Base-by-base conservation (phyloP, 345 rosid species). In the Brassica rapa region DNA sequence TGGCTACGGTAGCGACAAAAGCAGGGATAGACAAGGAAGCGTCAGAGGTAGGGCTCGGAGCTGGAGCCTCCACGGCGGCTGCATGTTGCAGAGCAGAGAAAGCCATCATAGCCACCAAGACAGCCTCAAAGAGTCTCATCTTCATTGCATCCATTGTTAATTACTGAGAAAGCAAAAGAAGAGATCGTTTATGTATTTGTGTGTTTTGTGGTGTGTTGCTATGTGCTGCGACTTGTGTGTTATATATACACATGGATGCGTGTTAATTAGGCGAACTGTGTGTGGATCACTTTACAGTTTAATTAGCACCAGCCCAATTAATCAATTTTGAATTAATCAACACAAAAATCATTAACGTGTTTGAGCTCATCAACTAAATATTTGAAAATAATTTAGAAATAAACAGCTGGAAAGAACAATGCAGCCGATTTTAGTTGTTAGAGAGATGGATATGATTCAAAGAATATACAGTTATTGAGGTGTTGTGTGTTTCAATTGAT, bases 41-140 rank as follows among this genome's bases (percentile, higher is more conserved):
- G 29, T 72, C 82, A 15, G 82, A 78, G 66, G 82, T 62, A 66
- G 77, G 82, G 61, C 77, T 78, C 6, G 77, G 82, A 6, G 82
- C 82, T 12, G 82, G 77, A 41, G 82, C 82, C 11, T 78, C 77
- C 61, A 68, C 73, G n/a, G 82, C 77, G 35, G 69, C 77, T 56
- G 69, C 73, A 37, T 66, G 77, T 46, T 77, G 68, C 63, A 78
- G 21, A 35, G 77, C 62, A 12, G 77, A 72, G 12, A 72, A 66
- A 33, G 73, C 82, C 73, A 66, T 66, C 30, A 33, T 43, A 3
- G 69, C 82, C 73, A 72, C 77, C 53, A 78, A 53, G 35, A 78
- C 67, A 23, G 62, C 56, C 77, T 72, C 37, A 21, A 78, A 30
- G 35, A 78, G 62, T 61, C 68, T 78, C 82, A 72, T 72, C 73